Percentiles rank a stretch among this genome's conserved stretches.
These are phyloP conservation scores for Penicillium psychrofluorescens DNA, from an alignment of 495 filamentous ascomycete genomes.

Conservation along the genomic window DNA sequence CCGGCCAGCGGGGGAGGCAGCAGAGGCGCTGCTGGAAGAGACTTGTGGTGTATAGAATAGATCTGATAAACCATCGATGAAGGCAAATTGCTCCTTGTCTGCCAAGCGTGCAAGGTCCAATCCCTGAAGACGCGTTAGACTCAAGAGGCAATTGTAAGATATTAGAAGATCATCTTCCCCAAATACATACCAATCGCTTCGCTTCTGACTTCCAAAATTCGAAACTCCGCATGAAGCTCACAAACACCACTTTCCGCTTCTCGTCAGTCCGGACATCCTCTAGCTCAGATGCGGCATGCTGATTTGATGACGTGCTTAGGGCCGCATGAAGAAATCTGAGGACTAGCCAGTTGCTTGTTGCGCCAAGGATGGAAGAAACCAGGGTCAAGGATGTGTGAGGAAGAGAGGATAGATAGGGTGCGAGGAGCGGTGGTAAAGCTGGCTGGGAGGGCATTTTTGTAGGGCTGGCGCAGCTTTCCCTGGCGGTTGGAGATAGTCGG, in stretches of 20 bases:
- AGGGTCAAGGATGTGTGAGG: conserved; percentile 54
- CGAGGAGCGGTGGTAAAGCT: conserved; percentile 59
- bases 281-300: conserved; percentile 13
- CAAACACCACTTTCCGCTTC: conserved; percentile 56
- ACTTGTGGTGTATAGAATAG: conserved; percentile 37
- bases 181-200: conserved; percentile 47
- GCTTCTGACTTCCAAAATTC: conserved; percentile 67
- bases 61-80: conserved; percentile 63
- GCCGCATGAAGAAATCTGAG: conserved; percentile 55
- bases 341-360: conserved; percentile 69
- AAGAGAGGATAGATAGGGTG: conserved; percentile 51
- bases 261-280: conserved; percentile 15
- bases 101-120: conserved; percentile 59
- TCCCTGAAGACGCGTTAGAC: conserved; percentile 35
- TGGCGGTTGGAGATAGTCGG: conserved; percentile 2
- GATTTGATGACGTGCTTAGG: conserved; percentile 24
- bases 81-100: conserved; percentile 52
- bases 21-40: conserved; percentile 8
- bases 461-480: neutral
- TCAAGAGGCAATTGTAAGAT: no score
- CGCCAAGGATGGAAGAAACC: conserved; percentile 64
- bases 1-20: conserved; percentile 4
- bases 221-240: conserved; percentile 71
- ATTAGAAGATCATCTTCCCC: neutral
- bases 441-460: conserved; percentile 40